phyloP scores from a whole-genome alignment of 2,329 filamentous ascomycete genomes.

The Diaporthe vaccinii region DNA sequence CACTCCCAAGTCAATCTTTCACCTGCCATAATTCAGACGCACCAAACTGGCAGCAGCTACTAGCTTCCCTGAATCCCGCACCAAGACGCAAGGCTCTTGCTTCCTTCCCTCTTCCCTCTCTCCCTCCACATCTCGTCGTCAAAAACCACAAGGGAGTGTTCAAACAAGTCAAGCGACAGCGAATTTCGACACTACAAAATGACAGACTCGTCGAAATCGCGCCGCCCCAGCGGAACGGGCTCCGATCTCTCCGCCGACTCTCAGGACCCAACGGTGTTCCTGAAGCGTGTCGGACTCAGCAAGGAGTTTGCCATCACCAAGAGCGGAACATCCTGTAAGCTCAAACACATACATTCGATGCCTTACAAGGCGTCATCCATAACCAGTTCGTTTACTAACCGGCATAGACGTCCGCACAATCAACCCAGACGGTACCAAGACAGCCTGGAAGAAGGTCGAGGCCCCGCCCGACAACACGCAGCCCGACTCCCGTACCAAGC shows the following conservation, averaged over 20 bases:
- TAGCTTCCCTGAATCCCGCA: background rate
- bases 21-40: background rate
- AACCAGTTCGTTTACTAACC: background rate
- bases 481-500: background rate
- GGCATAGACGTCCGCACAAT: background rate
- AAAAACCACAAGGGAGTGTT: background rate
- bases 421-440: conserved; percentile 1
- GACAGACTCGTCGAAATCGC: background rate
- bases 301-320: conserved; percentile 11
- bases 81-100: background rate
- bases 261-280: background rate
- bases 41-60: background rate
- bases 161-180: background rate
- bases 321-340: background rate
- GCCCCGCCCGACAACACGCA: background rate
- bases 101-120: background rate
- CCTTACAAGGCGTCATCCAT: no score
- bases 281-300: conserved; percentile 5
- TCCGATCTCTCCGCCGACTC: background rate
- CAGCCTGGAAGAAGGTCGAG: conserved; percentile 12
- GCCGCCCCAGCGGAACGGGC: background rate
- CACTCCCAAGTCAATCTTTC: background rate
- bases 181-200: background rate
- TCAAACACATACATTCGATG: background rate
- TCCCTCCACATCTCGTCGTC: background rate